Evolutionary conservation across 768 basidiomycete species (phyloP), one percentile per base, ranked within the genome.

Genomic region (Suillus placidus): DNA sequence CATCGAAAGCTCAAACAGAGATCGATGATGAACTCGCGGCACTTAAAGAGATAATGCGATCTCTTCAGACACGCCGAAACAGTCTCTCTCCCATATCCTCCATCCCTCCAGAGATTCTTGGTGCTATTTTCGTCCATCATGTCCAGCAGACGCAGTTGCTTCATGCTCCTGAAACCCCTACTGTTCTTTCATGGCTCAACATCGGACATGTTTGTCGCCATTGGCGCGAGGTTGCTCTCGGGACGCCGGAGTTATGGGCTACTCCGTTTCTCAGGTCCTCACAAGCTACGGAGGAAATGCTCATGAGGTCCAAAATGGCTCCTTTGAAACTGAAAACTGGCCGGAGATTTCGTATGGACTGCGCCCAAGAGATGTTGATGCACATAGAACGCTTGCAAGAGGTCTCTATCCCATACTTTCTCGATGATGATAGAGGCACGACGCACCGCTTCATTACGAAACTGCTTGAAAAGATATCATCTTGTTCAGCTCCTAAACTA

Each of bases 281-380:
- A 13, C 68, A 66, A 40, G 82, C 81, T 80, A 78, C 77, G 20
- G 74, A 79, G 63, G 82, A 81, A 69, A 80, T 85, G 76, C 66
- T 85, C 26, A 71, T 70, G 47, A 77, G 84, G 32, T 85, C 84
- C 4, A 84, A 82, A 68, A 78, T 72, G 71, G 78, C 77, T 20
- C 74, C 77, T 45, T 56, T 76, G 57, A 65, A 64, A 47, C 52
- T 76, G 40, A n/a, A 56, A 47, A 42, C 64, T 3, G 70, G 73
- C 71, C 80, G 38, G 64, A 71, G 47, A 64, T 81, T 56, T 74
- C 71, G 60, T 74, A 69, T 35, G 67, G 68, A 65, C 61, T 74
- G 54, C 65, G 70, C 82, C 32, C 72, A 72, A 42, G 72, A 71
- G 38, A 73, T 77, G 34, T 70, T 79, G 64, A 62, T 68, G 51